These are phyloP conservation scores for Eutrema salsugineum DNA, from an alignment of 441 rosid genomes.

Conservation along the genomic window DNA sequence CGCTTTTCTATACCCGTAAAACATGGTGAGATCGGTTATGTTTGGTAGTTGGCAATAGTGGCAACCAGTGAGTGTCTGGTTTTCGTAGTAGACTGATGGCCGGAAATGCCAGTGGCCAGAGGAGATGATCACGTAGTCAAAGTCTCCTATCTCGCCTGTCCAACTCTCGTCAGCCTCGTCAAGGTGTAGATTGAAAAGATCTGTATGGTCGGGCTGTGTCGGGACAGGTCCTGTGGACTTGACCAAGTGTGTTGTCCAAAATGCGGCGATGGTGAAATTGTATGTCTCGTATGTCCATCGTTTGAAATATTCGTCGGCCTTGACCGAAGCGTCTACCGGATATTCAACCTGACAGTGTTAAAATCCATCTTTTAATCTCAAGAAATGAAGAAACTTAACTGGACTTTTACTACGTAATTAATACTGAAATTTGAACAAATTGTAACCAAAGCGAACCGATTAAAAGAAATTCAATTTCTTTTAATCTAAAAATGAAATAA, in stretches of 20 bases:
- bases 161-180: constrained; percentile 47
- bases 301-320: constrained; percentile 48
- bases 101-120: constrained; percentile 68
- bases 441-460: no score
- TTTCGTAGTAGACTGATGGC: constrained; percentile 40
- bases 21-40: constrained; percentile 43
- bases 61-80: constrained; percentile 38
- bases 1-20: constrained; percentile 50
- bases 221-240: constrained; percentile 33
- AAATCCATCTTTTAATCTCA: background rate
- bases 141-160: constrained; percentile 43
- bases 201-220: constrained; percentile 29
- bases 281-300: constrained; percentile 48
- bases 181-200: constrained; percentile 47
- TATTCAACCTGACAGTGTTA: constrained; percentile 54
- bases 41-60: constrained; percentile 40
- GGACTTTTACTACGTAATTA: background rate
- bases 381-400: background rate
- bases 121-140: constrained; percentile 47
- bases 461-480: no score
- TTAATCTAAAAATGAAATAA: no score
- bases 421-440: no score
- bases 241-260: constrained; percentile 50
- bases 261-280: constrained; percentile 52
- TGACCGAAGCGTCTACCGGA: constrained; percentile 55